phyloP scores from a whole-genome alignment of 192 early-diverging fungal species.

The Coemansia sp. region DNA sequence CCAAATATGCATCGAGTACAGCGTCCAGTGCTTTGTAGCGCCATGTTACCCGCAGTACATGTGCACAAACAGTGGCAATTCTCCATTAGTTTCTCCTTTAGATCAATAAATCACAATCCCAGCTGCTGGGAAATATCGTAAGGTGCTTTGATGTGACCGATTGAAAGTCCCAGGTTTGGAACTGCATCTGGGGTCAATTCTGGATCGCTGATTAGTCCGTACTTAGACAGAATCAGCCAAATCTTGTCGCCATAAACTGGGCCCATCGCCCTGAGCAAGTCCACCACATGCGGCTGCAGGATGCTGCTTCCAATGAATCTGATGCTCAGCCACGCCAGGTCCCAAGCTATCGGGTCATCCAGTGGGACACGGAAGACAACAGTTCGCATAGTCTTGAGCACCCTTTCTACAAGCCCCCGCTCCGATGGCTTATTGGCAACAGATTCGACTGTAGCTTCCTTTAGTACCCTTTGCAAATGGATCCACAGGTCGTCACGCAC shows the following conservation, averaged over 20 bases:
- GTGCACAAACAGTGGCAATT: constrained; percentile 5
- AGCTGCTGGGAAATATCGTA: constrained; percentile 23
- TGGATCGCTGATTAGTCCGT: background rate
- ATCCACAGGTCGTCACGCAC: constrained; percentile 45
- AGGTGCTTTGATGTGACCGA: constrained; percentile 6
- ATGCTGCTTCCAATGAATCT: constrained; percentile 11
- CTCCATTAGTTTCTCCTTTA: background rate
- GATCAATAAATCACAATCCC: constrained; percentile 1
- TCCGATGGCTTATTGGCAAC: constrained; percentile 11
- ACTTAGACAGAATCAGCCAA: constrained; percentile 42
- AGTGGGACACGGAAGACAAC: constrained; percentile 33
- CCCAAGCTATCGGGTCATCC: constrained; percentile 35
- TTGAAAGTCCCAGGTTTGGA: constrained; percentile 17
- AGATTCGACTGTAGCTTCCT: background rate
- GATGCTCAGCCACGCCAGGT: constrained; percentile 15
- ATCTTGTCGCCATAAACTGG: constrained; percentile 44
- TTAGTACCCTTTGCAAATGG: constrained; percentile 17
- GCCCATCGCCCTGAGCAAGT: constrained; percentile 29
- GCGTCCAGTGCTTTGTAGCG: constrained; percentile 20
- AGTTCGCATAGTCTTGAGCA: constrained; percentile 28
- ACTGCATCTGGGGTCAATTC: background rate
- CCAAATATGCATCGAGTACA: constrained; percentile 8
- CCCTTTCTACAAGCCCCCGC: constrained; percentile 8
- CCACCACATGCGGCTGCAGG: constrained; percentile 5
- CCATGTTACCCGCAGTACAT: constrained; percentile 19